Conservation (phyloP, 2,329 filamentous ascomycete species). For the Rhynchosporium graminicola region DNA sequence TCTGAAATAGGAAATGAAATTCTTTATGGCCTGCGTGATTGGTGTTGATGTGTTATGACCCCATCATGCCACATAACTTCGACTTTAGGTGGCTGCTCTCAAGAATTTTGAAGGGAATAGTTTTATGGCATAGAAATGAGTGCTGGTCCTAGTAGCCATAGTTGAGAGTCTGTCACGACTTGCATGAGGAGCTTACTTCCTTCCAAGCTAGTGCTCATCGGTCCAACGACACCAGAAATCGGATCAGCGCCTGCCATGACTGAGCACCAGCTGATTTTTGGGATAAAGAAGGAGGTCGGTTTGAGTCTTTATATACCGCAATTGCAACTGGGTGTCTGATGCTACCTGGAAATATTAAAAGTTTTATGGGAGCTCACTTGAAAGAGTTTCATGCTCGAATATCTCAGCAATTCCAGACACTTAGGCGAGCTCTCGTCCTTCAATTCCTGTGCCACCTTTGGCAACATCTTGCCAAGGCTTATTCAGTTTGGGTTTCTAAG, state of each 20-base stretch:
- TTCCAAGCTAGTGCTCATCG: constrained; percentile 48
- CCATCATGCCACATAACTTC: constrained; percentile 35
- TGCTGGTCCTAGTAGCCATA: constrained; percentile 54
- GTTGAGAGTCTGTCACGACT: constrained; percentile 38
- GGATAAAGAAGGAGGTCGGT: constrained; percentile 44
- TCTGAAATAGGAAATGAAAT: constrained; percentile 18
- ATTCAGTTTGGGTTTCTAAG: constrained; percentile 17
- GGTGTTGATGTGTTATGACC: constrained; percentile 25
- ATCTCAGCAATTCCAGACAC: constrained; percentile 14
- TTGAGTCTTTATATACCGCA: constrained; percentile 53
- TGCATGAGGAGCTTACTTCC: constrained; percentile 46
- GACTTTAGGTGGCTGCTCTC: constrained; percentile 42
- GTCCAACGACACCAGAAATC: constrained; percentile 34
- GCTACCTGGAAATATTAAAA: constrained; percentile 31
- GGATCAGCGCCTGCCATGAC: constrained; percentile 46
- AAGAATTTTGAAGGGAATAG: not conserved
- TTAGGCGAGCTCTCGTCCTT: constrained; percentile 45
- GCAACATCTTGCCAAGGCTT: constrained; percentile 47
- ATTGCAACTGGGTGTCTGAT: constrained; percentile 46
- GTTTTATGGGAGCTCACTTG: constrained; percentile 24
- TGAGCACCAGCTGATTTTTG: constrained; percentile 46
- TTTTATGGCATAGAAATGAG: constrained; percentile 54
- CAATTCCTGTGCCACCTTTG: constrained; percentile 45
- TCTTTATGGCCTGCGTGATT: constrained; percentile 24
- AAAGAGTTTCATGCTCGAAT: constrained; percentile 19